These are phyloP conservation scores for Silene noctiflora DNA, from an alignment of 179 eudicot genomes.

Conservation along the genomic window DNA sequence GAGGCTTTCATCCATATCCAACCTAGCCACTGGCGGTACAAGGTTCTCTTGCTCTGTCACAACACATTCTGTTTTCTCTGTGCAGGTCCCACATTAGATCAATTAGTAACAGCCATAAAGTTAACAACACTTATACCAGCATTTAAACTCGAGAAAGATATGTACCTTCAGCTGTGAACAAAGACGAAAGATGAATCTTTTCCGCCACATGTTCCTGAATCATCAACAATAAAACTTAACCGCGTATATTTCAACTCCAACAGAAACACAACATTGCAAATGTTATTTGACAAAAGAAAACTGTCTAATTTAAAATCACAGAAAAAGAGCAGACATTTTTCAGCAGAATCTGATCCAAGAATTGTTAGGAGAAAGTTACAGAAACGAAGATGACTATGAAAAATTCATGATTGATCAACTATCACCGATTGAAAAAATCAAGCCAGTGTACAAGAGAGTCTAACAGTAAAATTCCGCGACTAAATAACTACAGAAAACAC, in stretches of 20 bases:
- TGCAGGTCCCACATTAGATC: neutral
- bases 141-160: neutral
- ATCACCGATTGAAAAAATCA: no score
- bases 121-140: neutral
- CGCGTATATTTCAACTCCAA: neutral
- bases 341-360: neutral
- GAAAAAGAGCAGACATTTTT: no score
- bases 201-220: conserved; percentile 15
- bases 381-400: neutral
- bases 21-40: conserved; percentile 26
- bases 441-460: no score
- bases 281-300: neutral
- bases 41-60: conserved; percentile 28
- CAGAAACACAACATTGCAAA: no score
- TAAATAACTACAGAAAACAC: no score
- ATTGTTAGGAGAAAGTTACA: neutral
- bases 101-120: neutral
- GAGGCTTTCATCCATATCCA: conserved; percentile 37
- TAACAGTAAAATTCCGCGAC: no score
- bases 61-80: conserved; percentile 31
- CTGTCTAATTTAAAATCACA: no score
- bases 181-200: conserved; percentile 34
- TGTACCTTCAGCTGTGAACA: conserved; percentile 38
- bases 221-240: conserved; percentile 2
- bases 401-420: no score